phyloP scores from a whole-genome alignment of 208 protist genomes.

The Wallacemonas sp. region DNA sequence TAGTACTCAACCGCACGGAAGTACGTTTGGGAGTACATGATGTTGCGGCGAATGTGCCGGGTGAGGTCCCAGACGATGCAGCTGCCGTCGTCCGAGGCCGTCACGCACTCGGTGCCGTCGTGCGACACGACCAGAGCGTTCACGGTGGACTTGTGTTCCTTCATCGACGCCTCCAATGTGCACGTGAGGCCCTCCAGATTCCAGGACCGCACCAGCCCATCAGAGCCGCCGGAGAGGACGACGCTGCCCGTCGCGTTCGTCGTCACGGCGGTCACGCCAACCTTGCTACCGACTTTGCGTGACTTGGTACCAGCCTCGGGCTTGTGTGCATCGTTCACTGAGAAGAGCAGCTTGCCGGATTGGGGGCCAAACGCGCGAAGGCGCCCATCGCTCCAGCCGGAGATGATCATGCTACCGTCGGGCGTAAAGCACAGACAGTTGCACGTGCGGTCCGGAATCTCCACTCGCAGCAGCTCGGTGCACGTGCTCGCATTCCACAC shows the following conservation, averaged over 20 bases:
- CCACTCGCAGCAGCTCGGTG: slow-evolving; percentile 93
- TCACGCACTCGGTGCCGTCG: slow-evolving; percentile 93
- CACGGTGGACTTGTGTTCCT: slow-evolving; percentile 95
- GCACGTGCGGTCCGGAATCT: slow-evolving; percentile 90
- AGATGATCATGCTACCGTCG: slow-evolving; percentile 92
- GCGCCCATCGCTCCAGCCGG: slow-evolving; percentile 95
- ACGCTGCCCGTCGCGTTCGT: slow-evolving; percentile 55
- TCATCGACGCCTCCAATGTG: slow-evolving; percentile 92
- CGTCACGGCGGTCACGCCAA: slow-evolving; percentile 92
- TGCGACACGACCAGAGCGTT: slow-evolving; percentile 82
- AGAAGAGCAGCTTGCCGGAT: slow-evolving; percentile 94
- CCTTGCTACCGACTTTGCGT: slow-evolving; percentile 29
- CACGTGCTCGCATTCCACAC: slow-evolving; percentile 93
- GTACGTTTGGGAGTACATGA: slow-evolving; percentile 95
- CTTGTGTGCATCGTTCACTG: slow-evolving; percentile 96
- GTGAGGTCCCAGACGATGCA: slow-evolving; percentile 96
- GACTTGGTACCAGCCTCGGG: slow-evolving; percentile 64
- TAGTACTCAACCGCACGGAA: slow-evolving; percentile 92
- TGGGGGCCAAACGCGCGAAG: slow-evolving; percentile 95
- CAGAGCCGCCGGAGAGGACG: slow-evolving; percentile 91
- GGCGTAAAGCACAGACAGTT: slow-evolving; percentile 92
- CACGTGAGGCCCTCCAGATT: slow-evolving; percentile 59
- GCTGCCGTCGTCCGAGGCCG: slow-evolving; percentile 93
- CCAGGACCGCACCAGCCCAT: slow-evolving; percentile 94
- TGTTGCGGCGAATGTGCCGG: slow-evolving; percentile 90